Conservation (phyloP, 1,284 basidiomycete species). For the Apiotrichum domesticum region DNA sequence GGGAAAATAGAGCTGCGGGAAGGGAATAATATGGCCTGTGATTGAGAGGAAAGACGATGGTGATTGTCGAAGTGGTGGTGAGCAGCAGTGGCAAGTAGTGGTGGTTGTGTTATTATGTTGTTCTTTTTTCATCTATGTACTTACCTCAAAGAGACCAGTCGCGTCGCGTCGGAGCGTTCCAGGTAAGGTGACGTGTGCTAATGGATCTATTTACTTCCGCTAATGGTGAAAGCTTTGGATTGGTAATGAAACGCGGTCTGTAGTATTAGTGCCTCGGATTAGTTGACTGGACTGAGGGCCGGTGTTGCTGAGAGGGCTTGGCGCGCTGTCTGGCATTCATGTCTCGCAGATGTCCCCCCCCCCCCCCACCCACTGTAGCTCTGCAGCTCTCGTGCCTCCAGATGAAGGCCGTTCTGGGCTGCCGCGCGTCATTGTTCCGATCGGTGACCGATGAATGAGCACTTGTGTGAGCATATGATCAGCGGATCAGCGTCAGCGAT, state of each 20-base stretch:
- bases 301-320: no score
- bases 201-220: neutral
- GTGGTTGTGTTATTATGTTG: conserved; percentile 3
- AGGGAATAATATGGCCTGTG: neutral
- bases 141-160: neutral
- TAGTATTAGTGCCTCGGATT: neutral
- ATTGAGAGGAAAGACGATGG: neutral
- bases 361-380: no score
- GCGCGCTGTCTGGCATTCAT: no score
- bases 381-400: no score
- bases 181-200: conserved; percentile 7
- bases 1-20: neutral
- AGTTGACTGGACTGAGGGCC: neutral
- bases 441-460: no score
- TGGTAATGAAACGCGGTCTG: neutral
- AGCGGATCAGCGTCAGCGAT: no score
- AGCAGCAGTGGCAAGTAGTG: no score
- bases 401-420: no score
- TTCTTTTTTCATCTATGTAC: conserved; percentile 1
- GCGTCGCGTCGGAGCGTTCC: conserved; percentile 1
- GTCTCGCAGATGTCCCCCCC: no score
- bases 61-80: neutral
- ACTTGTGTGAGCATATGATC: no score
- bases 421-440: no score
- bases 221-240: neutral